These are phyloP conservation scores for Ustilago crameri DNA, from an alignment of 1,284 basidiomycete genomes.

Conservation along the genomic window DNA sequence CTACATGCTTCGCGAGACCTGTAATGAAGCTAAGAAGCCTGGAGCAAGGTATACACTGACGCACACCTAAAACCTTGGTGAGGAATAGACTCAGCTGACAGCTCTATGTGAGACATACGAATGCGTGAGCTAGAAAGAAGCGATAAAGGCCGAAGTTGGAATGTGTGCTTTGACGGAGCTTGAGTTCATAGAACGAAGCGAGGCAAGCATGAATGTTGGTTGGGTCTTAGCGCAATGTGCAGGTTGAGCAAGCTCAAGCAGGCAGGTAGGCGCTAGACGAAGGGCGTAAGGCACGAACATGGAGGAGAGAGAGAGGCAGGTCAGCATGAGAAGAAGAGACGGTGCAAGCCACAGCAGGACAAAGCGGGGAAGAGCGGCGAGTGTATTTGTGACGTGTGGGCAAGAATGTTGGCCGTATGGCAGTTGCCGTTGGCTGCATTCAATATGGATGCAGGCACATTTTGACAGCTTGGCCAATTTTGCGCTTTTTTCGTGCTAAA, in stretches of 20 bases:
- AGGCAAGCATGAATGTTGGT: neutral
- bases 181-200: neutral
- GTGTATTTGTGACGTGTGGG: slow-evolving; percentile 7
- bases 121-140: neutral
- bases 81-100: slow-evolving; percentile 10
- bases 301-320: neutral
- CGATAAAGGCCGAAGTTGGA: neutral
- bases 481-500: neutral
- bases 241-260: neutral
- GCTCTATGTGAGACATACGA: slow-evolving; percentile 15
- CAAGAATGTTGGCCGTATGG: slow-evolving; percentile 5
- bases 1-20: neutral
- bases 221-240: neutral
- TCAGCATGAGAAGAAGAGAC: too few relatives aligned
- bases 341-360: too few relatives aligned
- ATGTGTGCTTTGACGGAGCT: too few relatives aligned
- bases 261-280: too few relatives aligned
- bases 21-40: neutral
- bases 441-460: neutral
- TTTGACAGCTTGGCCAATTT: slow-evolving; percentile 12
- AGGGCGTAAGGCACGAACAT: too few relatives aligned
- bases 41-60: slow-evolving; percentile 3
- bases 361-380: slow-evolving; percentile 19
- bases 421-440: neutral
- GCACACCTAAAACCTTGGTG: neutral